Percentiles rank a stretch among this genome's conserved stretches.
phyloP scores from a whole-genome alignment of 192 early-diverging fungal genomes.

The Phlyctochytrium bullatum region DNA sequence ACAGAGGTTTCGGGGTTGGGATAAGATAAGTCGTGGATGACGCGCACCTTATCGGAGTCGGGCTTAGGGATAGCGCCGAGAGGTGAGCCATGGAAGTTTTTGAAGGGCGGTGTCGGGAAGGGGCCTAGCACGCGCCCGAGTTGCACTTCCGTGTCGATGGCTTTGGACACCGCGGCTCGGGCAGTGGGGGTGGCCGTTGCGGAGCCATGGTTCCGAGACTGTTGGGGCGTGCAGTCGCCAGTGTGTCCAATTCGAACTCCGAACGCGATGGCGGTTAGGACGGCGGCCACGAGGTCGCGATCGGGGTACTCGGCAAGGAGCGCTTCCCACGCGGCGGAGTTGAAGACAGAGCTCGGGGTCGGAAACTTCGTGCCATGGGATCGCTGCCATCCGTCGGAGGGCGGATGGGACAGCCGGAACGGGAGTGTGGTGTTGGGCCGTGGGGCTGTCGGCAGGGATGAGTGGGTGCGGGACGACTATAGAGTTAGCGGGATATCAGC shows the following conservation, averaged over 20 bases:
- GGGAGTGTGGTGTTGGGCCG: no score
- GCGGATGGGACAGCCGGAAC: no score
- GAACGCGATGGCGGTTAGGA: slow-evolving; percentile 3
- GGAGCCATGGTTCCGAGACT: background rate
- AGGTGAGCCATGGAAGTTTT: background rate
- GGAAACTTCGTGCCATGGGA: no score
- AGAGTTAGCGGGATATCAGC: no score
- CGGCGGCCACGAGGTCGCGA: background rate
- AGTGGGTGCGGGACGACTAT: no score
- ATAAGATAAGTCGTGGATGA: slow-evolving; percentile 13
- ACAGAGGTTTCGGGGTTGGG: slow-evolving; percentile 2
- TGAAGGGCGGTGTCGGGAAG: background rate
- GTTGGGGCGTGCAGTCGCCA: background rate
- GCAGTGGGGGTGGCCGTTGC: background rate
- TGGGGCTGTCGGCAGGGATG: no score
- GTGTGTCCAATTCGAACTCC: background rate
- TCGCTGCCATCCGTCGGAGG: no score
- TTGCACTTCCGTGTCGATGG: background rate
- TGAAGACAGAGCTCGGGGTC: no score
- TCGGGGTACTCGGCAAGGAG: slow-evolving; percentile 2
- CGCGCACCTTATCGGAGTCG: background rate
- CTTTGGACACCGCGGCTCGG: background rate
- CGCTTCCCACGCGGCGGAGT: no score
- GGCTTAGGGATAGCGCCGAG: slow-evolving; percentile 3
- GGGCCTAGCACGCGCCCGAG: background rate